Conservation (phyloP, 2,329 filamentous ascomycete species). For the Fusarium poae region DNA sequence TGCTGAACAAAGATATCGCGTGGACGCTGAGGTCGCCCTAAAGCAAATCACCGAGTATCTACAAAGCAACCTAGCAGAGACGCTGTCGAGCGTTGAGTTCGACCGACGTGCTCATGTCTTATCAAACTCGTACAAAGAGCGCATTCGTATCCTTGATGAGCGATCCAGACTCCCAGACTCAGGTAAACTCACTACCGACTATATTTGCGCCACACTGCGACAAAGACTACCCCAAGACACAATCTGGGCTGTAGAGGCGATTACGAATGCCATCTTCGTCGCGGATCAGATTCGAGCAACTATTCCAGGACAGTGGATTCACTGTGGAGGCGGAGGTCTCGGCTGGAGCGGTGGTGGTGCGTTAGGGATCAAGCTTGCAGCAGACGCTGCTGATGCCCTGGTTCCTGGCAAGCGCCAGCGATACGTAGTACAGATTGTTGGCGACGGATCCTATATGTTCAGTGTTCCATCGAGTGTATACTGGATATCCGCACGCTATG, state of each 20-base stretch:
- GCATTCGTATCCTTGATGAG: neutral
- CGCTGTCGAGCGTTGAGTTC: neutral
- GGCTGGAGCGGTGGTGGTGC: slow-evolving; percentile 29
- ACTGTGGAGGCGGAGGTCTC: slow-evolving; percentile 23
- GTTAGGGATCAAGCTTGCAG: slow-evolving; percentile 13
- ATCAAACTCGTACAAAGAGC: neutral
- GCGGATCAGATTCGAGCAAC: slow-evolving; percentile 19
- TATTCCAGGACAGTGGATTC: slow-evolving; percentile 17
- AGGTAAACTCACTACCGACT: slow-evolving; percentile 8
- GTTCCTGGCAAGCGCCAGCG: neutral
- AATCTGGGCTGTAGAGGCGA: slow-evolving; percentile 16
- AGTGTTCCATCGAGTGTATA: slow-evolving; percentile 22
- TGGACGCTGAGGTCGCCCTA: neutral
- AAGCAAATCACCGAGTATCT: slow-evolving; percentile 11
- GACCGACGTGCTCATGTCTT: neutral
- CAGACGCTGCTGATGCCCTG: slow-evolving; percentile 5
- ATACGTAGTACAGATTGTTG: slow-evolving; percentile 20
- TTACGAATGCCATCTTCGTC: slow-evolving; percentile 11
- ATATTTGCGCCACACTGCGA: neutral
- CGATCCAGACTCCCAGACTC: neutral
- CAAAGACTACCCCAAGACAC: neutral
- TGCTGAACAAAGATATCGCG: slow-evolving; percentile 26
- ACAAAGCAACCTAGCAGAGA: accelerated
- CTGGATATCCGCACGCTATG: slow-evolving; percentile 28
- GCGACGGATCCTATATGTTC: slow-evolving; percentile 34